Base-by-base conservation (phyloP, 805 yeast genomes). In the Wickerhamomyces sydowiorum region DNA sequence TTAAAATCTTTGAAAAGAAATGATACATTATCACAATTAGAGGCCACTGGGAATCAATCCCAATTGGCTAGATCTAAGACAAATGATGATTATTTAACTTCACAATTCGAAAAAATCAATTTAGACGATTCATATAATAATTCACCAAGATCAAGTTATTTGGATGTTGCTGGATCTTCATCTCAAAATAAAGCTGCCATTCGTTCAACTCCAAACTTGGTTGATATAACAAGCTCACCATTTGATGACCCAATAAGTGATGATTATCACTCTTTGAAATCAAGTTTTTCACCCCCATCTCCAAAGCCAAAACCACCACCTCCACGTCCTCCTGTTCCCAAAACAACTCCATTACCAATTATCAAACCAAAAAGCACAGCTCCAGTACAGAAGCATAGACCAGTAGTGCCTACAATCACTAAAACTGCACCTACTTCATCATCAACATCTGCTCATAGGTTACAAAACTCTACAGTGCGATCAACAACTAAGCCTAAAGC, bases 21-120 rank as follows among this genome's bases (percentile, higher is more conserved):
- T 14, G 60, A 56, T 28, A 43, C 59, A 12, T 36, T 56, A 18
- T 45, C 47, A 25, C 59, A 53, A 29, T 24, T 57, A 36, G 61
- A 57, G 38, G 55, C 61, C 4, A 30, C 48, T 8, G 59, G 49
- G 1, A 45, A 44, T 27, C 49, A 44, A 10, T 47, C 60, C 8
- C 47, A 48, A 30, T 3, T 43, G 1, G 21, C 51, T 13, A 52
- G 61, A 44, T 36, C 48, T 7, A 45, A 33, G 24, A 31, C 38
- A 1, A 30, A 36, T 17, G 41, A 40, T n/a, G 5, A 29, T 18
- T 24, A 38, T 5, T n/a, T 30, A 7, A 33, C 27, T 3, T 22
- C 41, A 7, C 24, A 38, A 9, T 45, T 45, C 39, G 49, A 45
- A 14, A 35, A 32, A 6, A 25, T 47, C 17, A 19, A 20, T 20